These are phyloP conservation scores for Geranium rotundifolium DNA, from an alignment of 345 rosid species.

Conservation along the genomic window DNA sequence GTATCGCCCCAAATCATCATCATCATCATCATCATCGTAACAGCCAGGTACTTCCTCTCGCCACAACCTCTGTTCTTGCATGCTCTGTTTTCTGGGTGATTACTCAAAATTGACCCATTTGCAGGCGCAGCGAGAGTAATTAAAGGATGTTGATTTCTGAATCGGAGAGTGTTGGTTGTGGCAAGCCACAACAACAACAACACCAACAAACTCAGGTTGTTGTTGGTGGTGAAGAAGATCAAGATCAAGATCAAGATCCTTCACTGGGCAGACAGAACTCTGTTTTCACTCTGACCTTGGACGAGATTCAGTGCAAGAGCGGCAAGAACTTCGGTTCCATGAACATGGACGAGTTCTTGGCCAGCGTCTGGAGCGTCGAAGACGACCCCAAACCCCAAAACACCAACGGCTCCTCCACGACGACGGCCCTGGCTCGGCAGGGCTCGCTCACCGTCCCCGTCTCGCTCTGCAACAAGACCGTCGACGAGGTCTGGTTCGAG, in stretches of 20 bases:
- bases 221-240: not conserved
- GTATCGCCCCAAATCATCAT: too few relatives aligned
- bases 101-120: not conserved
- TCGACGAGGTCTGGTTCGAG: constrained; percentile 81
- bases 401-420: constrained; percentile 4
- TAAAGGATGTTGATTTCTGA: not conserved
- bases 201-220: too few relatives aligned
- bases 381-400: constrained; percentile 23
- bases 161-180: not conserved
- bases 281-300: constrained; percentile 60
- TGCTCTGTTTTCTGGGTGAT: not conserved
- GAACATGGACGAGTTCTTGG: constrained; percentile 89
- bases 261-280: constrained; percentile 31
- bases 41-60: too few relatives aligned
- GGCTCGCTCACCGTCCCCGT: constrained; percentile 66
- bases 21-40: too few relatives aligned
- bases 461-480: constrained; percentile 71
- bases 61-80: not conserved
- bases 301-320: constrained; percentile 67
- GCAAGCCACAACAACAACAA: too few relatives aligned
- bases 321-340: constrained; percentile 73
- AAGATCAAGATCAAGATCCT: not conserved
- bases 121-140: not conserved
- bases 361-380: constrained; percentile 58
- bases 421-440: constrained; percentile 30